Percentiles rank a stretch among this genome's conserved stretches.
These are phyloP conservation scores for Coemansia asiatica DNA, from an alignment of 192 early-diverging fungal species.

Conservation along the genomic window DNA sequence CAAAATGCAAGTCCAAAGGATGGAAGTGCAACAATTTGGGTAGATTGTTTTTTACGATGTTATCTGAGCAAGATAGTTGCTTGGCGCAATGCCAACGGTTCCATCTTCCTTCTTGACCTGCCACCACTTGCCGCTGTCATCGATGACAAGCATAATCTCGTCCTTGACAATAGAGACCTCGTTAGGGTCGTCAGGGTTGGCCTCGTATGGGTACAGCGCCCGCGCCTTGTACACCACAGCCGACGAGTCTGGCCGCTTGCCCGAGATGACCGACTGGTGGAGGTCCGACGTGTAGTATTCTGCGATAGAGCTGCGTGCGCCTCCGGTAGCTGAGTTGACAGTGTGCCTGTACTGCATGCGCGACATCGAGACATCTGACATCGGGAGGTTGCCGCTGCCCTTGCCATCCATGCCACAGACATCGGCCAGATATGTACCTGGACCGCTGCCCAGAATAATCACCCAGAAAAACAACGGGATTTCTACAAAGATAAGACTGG, in stretches of 20 bases:
- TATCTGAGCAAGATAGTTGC: constrained; percentile 72
- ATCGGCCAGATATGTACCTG: constrained; percentile 56
- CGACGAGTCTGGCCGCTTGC: constrained; percentile 36
- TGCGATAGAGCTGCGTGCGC: constrained; percentile 32
- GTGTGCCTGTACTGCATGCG: constrained; percentile 45
- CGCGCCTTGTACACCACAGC: constrained; percentile 62
- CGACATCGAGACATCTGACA: constrained; percentile 29
- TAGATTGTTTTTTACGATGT: constrained; percentile 18
- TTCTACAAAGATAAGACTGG: constrained; percentile 53
- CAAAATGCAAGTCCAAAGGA: neutral
- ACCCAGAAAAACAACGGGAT: constrained; percentile 66
- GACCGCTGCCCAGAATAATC: constrained; percentile 65
- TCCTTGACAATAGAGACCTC: constrained; percentile 89
- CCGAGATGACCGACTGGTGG: constrained; percentile 36
- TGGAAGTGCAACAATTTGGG: neutral
- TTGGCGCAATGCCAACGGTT: constrained; percentile 81
- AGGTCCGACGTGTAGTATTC: constrained; percentile 49
- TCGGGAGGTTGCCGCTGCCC: constrained; percentile 23
- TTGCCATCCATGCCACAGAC: constrained; percentile 44
- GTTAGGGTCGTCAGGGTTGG: constrained; percentile 87
- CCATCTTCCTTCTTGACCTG: constrained; percentile 83
- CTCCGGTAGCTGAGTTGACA: constrained; percentile 22
- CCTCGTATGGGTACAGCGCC: constrained; percentile 77
- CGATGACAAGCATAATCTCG: constrained; percentile 80
- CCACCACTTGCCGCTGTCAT: constrained; percentile 98